These are phyloP conservation scores for Diaporthe longicolla DNA, from an alignment of 2,329 filamentous ascomycete genomes.

Conservation along the genomic window DNA sequence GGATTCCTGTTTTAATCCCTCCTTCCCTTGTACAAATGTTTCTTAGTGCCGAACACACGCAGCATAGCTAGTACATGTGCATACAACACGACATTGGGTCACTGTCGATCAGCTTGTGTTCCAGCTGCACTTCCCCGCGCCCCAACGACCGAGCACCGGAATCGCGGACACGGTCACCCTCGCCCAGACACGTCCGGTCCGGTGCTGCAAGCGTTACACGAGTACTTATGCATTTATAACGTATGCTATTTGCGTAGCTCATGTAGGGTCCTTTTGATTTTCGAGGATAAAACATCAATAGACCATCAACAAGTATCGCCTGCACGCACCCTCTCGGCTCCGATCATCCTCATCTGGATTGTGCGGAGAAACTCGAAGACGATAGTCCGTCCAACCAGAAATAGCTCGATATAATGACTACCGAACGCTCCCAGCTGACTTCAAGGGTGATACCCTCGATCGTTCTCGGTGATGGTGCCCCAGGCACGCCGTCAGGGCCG, in stretches of 20 bases:
- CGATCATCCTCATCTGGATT: not conserved
- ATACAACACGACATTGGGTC: not conserved
- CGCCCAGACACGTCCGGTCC: not conserved
- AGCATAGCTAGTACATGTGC: not conserved
- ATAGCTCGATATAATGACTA: constrained; percentile 28
- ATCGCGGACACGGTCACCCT: constrained; percentile 26
- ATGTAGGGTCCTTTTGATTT: too few relatives aligned
- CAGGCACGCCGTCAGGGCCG: constrained; percentile 36
- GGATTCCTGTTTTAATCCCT: too few relatives aligned
- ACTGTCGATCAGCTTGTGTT: constrained; percentile 3
- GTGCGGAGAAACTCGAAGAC: not conserved
- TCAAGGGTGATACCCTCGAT: constrained; percentile 40
- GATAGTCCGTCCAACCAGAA: not conserved
- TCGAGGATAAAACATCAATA: too few relatives aligned
- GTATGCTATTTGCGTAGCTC: too few relatives aligned
- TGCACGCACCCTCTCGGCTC: not conserved
- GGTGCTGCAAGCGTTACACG: not conserved
- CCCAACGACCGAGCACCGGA: constrained; percentile 17
- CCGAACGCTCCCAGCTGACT: constrained; percentile 40
- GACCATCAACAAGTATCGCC: not conserved
- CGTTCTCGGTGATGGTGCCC: constrained; percentile 31
- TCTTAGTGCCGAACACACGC: not conserved
- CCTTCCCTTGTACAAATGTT: not conserved
- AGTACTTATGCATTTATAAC: not conserved
- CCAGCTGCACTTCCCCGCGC: constrained; percentile 20